phyloP scores from a whole-genome alignment of 805 yeast genomes.

The Phaffomyces opuntiae region DNA sequence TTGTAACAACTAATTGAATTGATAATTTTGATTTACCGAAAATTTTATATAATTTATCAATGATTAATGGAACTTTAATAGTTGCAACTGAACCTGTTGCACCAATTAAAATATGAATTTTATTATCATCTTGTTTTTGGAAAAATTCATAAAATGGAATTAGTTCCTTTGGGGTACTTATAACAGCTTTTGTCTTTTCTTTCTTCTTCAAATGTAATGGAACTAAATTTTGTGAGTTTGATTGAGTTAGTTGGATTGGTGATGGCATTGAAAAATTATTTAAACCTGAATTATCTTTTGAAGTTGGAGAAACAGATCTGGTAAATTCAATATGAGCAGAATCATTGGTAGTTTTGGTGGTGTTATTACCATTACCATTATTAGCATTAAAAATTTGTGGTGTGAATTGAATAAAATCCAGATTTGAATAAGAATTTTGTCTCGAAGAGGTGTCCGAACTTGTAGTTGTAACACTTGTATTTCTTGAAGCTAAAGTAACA shows the following conservation, averaged over 20 bases:
- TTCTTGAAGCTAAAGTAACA: conserved; percentile 10
- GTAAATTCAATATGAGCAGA: conserved; percentile 1
- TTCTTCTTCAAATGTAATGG: conserved; percentile 23
- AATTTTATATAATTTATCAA: conserved; percentile 75
- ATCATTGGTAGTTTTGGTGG: background rate
- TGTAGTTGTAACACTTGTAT: conserved; percentile 13
- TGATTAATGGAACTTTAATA: conserved; percentile 83
- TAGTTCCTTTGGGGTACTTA: conserved; percentile 54
- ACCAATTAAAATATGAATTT: conserved; percentile 81
- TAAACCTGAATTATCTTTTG: background rate
- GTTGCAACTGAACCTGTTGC: conserved; percentile 98
- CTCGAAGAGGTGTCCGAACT: conserved; percentile 20
- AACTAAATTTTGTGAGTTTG: background rate
- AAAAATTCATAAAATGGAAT: conserved; percentile 72
- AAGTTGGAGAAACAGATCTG: conserved; percentile 5
- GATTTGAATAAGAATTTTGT: conserved; percentile 20
- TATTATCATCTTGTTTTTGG: conserved; percentile 70
- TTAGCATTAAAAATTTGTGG: background rate
- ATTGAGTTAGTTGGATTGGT: background rate
- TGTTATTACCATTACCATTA: background rate
- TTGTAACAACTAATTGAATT: conserved; percentile 79
- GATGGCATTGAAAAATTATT: background rate
- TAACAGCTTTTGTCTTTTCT: conserved; percentile 42
- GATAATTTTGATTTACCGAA: conserved; percentile 70
- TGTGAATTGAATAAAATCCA: conserved; percentile 19